phyloP scores from a whole-genome alignment of 352 stramenopile species.

The Phytophthora sp. region DNA sequence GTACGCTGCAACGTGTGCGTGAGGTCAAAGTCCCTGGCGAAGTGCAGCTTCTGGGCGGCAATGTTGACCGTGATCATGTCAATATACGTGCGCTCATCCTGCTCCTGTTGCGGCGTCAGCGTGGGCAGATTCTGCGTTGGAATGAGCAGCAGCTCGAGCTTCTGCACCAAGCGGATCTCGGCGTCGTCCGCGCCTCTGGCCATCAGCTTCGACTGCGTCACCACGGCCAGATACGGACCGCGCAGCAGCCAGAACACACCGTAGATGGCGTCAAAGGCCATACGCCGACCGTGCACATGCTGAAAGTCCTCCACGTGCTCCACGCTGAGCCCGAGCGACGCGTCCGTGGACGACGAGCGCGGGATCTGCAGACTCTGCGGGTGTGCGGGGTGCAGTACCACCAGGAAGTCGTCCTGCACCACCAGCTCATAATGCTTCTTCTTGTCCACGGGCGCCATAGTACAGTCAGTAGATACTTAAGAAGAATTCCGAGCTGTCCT shows the following conservation, averaged over 20 bases:
- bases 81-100: conserved; percentile 69
- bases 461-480: not conserved
- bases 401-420: conserved; percentile 75
- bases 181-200: conserved; percentile 54
- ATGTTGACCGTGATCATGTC: conserved; percentile 68
- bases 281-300: conserved; percentile 73
- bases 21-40: conserved; percentile 76
- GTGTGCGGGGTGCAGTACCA: conserved; percentile 58
- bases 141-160: conserved; percentile 72
- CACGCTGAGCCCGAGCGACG: conserved; percentile 55
- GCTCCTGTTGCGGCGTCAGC: conserved; percentile 55
- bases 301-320: conserved; percentile 68
- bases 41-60: conserved; percentile 71
- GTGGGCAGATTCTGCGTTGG: conserved; percentile 62
- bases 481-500: no score
- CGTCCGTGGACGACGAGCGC: conserved; percentile 32
- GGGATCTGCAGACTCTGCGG: conserved; percentile 61
- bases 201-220: conserved; percentile 70
- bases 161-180: conserved; percentile 63
- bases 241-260: conserved; percentile 75
- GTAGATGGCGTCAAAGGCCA: conserved; percentile 84
- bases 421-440: conserved; percentile 63
- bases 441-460: conserved; percentile 32
- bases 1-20: conserved; percentile 82
- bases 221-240: conserved; percentile 72